Conservation (phyloP, 768 basidiomycete species). For the Tulasnella sp. region DNA sequence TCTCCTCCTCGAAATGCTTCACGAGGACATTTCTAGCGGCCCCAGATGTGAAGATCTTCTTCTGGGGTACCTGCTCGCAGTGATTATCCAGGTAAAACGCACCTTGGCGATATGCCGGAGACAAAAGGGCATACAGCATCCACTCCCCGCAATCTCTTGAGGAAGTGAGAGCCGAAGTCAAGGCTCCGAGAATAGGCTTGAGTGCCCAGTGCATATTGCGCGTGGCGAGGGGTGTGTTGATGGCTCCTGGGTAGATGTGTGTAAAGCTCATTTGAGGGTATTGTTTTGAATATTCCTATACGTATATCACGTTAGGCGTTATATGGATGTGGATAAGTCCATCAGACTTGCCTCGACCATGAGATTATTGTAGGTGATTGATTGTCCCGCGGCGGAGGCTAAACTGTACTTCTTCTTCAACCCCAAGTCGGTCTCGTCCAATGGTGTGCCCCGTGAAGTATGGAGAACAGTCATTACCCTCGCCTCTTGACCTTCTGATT, state of each 20-base stretch:
- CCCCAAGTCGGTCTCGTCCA: neutral
- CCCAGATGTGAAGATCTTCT: neutral
- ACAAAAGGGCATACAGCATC: slow-evolving; percentile 7
- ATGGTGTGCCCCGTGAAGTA: neutral
- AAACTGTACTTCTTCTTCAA: slow-evolving; percentile 16
- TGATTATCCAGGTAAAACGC: slow-evolving; percentile 5
- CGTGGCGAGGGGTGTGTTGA: slow-evolving; percentile 18
- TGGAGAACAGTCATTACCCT: neutral
- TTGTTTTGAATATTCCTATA: slow-evolving; percentile 13
- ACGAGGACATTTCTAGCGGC: neutral
- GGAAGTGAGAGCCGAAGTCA: neutral
- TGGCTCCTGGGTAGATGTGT: slow-evolving; percentile 9
- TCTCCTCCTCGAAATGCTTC: neutral
- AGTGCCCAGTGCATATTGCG: slow-evolving; percentile 14
- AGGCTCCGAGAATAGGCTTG: neutral
- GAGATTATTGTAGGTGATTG: neutral
- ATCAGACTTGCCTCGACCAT: neutral
- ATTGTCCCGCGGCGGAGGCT: neutral
- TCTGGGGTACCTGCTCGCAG: neutral
- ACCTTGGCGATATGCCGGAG: neutral
- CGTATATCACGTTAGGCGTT: neutral
- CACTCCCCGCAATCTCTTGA: slow-evolving; percentile 8
- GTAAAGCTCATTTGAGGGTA: slow-evolving; percentile 15
- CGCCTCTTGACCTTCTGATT: slow-evolving; percentile 10
- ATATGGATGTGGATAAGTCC: neutral